Evolutionary conservation across 805 yeast species (phyloP).

Genomic region (Suhomyces prunicola): DNA sequence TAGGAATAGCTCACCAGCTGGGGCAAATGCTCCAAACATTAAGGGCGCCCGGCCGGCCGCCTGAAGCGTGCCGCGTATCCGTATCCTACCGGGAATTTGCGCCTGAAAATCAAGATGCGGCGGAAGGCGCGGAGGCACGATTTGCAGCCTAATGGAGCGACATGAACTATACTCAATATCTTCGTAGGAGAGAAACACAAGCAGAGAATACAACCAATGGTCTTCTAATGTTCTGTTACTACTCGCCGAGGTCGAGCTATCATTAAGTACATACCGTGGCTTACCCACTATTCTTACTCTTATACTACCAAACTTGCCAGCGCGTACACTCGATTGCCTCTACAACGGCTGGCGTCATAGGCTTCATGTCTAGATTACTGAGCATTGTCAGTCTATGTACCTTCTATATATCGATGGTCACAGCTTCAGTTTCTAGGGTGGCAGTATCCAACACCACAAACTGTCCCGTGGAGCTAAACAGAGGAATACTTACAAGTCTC

Average conservation of each 20-base stretch:
- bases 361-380: too few species aligned
- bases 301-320: too few species aligned
- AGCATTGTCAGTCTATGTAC: not conserved
- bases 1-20: not conserved
- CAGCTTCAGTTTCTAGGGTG: slow-evolving; percentile 52
- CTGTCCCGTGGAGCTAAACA: slow-evolving; percentile 62
- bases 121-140: not conserved
- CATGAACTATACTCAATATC: too few species aligned
- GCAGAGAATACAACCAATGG: too few species aligned
- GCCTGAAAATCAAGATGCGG: not conserved
- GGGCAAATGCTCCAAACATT: not conserved
- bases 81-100: not conserved
- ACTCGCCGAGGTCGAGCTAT: too few species aligned
- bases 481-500: slow-evolving; percentile 65
- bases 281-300: too few species aligned
- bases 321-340: too few species aligned
- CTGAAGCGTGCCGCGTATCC: not conserved
- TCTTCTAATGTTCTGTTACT: too few species aligned
- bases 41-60: not conserved
- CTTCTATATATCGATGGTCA: slow-evolving; percentile 28
- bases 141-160: not conserved
- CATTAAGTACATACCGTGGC: too few species aligned
- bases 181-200: too few species aligned
- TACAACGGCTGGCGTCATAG: too few species aligned
- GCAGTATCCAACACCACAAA: slow-evolving; percentile 58